Evolutionary conservation across 2,329 filamentous ascomycete genomes (phyloP), one percentile per base, ranked within the genome.

Genomic region (Blastomyces emzantsi): DNA sequence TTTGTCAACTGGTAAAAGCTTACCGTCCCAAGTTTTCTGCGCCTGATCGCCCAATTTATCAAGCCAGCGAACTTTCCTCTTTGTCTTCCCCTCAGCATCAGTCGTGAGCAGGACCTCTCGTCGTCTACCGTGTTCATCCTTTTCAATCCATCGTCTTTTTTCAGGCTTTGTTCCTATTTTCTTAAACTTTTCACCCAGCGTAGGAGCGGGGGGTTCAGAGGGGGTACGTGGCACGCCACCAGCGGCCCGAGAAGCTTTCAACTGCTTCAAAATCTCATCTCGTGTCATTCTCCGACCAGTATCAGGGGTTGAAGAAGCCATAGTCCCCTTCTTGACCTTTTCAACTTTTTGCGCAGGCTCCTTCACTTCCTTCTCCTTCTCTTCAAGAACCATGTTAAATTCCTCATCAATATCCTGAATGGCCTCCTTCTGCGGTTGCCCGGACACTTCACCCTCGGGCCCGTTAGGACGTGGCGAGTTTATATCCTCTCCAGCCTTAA

Each of bases 31-130:
- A 62, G 62, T 64, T 7, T 57, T 64, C 25, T 70, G 67, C 41
- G 70, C 63, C 54, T 74, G 69, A 22, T 73, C 71, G 17, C 72
- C 72, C 17, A 71, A 67, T 63, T 73, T 76, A 69, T 75, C 75
- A 56, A 81, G 73, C 76, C 85, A 86, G 65, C 82, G 78, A 22
- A 84, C 78, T 71, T 86, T 87, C 65, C 82, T 79, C 73, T 87
- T 88, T 61, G 83, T 81, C 51, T 82, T 84, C 17, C 85, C 85
- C 62, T 87, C 78, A 25, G 81, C 79, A 66, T 85, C 83, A 7
- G 82, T 82, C 19, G 83, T 81, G 47, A 85, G 80, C 17, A 87
- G 73, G 2, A 87, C 80, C 67, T 87, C 85, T 59, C 83, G 78
- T 19, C 78, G 62, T 73, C 84, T 70, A 70, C 78, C 79, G 54